Percentiles rank a stretch among this genome's conserved stretches.
These are phyloP conservation scores for Coemansia sp. DNA, from an alignment of 192 early-diverging fungal species.

Conservation along the genomic window DNA sequence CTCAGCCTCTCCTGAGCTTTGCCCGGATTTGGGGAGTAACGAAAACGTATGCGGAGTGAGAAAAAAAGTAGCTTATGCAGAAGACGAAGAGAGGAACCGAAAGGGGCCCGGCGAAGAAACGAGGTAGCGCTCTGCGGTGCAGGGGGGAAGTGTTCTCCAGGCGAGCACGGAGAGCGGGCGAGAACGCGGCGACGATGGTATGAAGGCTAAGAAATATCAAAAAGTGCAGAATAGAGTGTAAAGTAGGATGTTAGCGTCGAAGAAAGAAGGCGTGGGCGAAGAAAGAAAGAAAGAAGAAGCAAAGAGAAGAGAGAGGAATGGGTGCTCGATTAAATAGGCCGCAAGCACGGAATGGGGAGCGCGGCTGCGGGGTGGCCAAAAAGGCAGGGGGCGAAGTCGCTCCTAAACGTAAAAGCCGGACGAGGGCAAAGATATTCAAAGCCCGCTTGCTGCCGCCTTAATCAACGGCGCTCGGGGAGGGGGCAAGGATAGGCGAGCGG, in stretches of 20 bases:
- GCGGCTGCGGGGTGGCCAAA: conserved; percentile 10
- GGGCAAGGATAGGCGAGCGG: too few species aligned
- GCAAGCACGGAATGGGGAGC: conserved; percentile 6
- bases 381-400: conserved; percentile 8
- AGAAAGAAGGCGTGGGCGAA: background rate
- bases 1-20: background rate
- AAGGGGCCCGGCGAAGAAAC: background rate
- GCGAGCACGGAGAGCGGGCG: too few species aligned
- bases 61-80: conserved; percentile 7
- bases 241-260: background rate
- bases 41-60: background rate
- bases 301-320: conserved; percentile 15
- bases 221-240: conserved; percentile 6
- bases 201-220: background rate
- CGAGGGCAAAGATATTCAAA: conserved; percentile 31
- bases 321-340: conserved; percentile 13
- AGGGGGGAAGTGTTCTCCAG: too few species aligned
- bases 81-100: background rate
- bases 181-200: too few species aligned
- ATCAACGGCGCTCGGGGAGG: too few species aligned
- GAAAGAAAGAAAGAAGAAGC: conserved; percentile 17
- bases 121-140: too few species aligned
- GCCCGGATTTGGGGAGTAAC: background rate
- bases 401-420: conserved; percentile 7
- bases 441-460: conserved; percentile 43